Conservation (phyloP, 1,284 basidiomycete genomes). For the Rhodotorula sp. region DNA sequence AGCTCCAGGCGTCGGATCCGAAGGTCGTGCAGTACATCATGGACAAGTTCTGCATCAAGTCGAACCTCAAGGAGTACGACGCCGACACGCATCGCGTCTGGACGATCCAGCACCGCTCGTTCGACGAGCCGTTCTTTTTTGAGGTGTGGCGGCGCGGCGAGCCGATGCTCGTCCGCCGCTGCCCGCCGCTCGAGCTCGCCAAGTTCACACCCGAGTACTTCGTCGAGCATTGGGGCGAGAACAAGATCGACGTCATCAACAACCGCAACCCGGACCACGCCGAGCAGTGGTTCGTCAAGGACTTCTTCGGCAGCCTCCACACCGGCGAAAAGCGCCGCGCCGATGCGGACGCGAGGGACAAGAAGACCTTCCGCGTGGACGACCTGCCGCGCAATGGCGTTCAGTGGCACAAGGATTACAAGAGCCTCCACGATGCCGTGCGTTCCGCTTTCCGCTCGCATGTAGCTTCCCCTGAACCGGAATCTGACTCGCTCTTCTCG, state of each 20-base stretch:
- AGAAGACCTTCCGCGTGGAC: background rate
- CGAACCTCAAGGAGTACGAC: slow-evolving; percentile 24
- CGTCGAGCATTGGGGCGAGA: slow-evolving; percentile 64
- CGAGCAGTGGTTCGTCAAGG: slow-evolving; percentile 59
- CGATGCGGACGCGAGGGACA: background rate
- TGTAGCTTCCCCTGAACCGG: background rate
- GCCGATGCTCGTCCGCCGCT: slow-evolving; percentile 71
- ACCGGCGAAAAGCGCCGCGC: background rate
- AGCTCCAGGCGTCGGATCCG: slow-evolving; percentile 5
- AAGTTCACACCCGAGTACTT: slow-evolving; percentile 82
- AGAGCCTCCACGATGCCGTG: slow-evolving; percentile 9
- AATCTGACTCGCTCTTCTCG: too few species aligned
- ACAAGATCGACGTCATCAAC: slow-evolving; percentile 57
- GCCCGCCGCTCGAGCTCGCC: slow-evolving; percentile 55
- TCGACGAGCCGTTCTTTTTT: slow-evolving; percentile 59
- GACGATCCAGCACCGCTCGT: background rate
- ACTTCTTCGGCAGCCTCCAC: slow-evolving; percentile 83
- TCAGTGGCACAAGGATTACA: background rate
- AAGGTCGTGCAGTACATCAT: slow-evolving; percentile 18
- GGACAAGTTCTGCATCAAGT: slow-evolving; percentile 6
- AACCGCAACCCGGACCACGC: slow-evolving; percentile 16
- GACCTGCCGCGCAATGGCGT: background rate
- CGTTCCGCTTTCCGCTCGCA: background rate
- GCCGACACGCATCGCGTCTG: slow-evolving; percentile 11
- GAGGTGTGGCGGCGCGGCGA: slow-evolving; percentile 70